Evolutionary conservation across 805 yeast species (phyloP).

Genomic region (Candida berthetii): DNA sequence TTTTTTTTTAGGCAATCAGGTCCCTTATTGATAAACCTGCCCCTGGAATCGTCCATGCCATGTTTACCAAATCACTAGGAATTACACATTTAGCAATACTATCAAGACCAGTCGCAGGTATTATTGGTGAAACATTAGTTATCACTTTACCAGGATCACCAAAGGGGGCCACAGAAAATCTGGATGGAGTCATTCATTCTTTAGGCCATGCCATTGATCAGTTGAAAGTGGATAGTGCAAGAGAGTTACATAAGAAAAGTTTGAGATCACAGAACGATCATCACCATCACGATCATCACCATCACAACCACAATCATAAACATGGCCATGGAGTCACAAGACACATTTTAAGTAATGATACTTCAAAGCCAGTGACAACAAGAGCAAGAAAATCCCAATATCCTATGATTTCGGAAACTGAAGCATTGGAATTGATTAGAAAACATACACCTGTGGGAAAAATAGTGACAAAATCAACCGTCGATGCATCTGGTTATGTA

Average conservation of each 20-base stretch:
- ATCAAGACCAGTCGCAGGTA: constrained; percentile 47
- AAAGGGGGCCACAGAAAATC: constrained; percentile 39
- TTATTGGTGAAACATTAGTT: constrained; percentile 27
- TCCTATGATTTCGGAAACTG: constrained; percentile 35
- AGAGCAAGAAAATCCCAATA: constrained; percentile 44
- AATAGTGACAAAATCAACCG: constrained; percentile 17
- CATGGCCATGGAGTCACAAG: constrained; percentile 24
- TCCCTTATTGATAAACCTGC: constrained; percentile 37
- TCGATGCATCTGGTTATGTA: constrained; percentile 29
- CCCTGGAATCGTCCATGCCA: constrained; percentile 42
- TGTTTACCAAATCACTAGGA: constrained; percentile 35
- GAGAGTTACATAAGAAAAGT: constrained; percentile 29
- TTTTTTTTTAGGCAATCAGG: constrained; percentile 24
- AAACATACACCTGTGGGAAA: constrained; percentile 25
- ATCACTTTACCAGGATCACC: constrained; percentile 50
- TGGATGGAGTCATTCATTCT: constrained; percentile 27
- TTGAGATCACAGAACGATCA: constrained; percentile 3
- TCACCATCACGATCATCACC: constrained; percentile 7
- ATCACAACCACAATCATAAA: constrained; percentile 6
- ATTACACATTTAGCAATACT: constrained; percentile 42
- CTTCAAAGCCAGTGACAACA: constrained; percentile 28
- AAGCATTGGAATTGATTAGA: constrained; percentile 30
- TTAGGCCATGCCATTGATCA: constrained; percentile 39
- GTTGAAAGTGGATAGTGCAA: constrained; percentile 26
- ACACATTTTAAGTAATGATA: constrained; percentile 31